Evolutionary conservation across 768 basidiomycete species (phyloP).

Genomic region (Lepiota subincarnata): DNA sequence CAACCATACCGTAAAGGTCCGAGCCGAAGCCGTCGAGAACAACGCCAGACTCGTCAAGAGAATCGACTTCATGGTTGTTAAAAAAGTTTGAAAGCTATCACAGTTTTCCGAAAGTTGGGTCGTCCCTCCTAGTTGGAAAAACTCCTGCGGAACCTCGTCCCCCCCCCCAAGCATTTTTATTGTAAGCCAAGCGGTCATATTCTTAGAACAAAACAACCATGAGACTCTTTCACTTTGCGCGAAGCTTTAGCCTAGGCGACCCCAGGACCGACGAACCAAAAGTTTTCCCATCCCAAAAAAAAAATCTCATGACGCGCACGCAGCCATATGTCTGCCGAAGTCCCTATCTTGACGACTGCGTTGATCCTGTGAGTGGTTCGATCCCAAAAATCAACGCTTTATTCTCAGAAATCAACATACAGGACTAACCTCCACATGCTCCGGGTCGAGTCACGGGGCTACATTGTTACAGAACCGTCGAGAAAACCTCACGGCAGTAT

Average conservation of each 20-base stretch:
- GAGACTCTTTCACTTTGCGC: not conserved
- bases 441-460: not conserved
- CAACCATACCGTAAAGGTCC: slow-evolving; percentile 45
- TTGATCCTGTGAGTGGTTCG: not conserved
- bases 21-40: slow-evolving; percentile 10
- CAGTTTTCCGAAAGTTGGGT: not conserved
- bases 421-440: not conserved
- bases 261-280: not conserved
- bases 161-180: slow-evolving; percentile 12
- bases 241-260: not conserved
- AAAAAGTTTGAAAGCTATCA: no score
- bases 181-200: not conserved
- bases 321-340: not conserved
- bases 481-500: not conserved
- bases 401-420: slow-evolving; percentile 1
- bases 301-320: slow-evolving; percentile 2
- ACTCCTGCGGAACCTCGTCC: not conserved
- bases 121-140: not conserved
- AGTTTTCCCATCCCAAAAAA: not conserved
- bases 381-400: not conserved
- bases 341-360: not conserved
- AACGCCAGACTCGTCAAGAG: slow-evolving; percentile 6
- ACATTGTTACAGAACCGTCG: no score
- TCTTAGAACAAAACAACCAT: not conserved
- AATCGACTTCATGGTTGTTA: slow-evolving; percentile 13